A percentile compares a stretch with the other conserved stretches of the same genome.
These are phyloP conservation scores for Botrytis fabae DNA, from an alignment of 2,329 filamentous ascomycete species.

Conservation along the genomic window DNA sequence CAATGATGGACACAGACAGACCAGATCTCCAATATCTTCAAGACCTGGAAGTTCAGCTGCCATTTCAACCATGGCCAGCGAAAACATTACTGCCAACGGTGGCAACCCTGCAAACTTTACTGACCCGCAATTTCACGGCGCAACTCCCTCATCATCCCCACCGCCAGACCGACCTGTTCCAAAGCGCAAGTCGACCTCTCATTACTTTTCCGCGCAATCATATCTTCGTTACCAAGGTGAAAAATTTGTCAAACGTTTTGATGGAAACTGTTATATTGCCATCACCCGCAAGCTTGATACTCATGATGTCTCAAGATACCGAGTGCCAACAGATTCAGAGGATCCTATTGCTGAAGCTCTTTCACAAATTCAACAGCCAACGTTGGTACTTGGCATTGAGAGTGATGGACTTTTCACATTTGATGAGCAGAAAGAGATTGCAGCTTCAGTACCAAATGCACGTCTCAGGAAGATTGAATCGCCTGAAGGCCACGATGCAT, in stretches of 20 bases:
- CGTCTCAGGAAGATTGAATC: constrained; percentile 85
- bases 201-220: constrained; percentile 98
- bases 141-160: constrained; percentile 52
- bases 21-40: constrained; percentile 51
- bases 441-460: constrained; percentile 74
- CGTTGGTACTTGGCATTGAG: constrained; percentile 89
- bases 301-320: constrained; percentile 85
- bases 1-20: constrained; percentile 75
- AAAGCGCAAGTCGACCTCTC: constrained; percentile 54
- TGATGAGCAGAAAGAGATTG: constrained; percentile 91
- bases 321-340: constrained; percentile 48
- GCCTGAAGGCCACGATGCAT: constrained; percentile 94
- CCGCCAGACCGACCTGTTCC: constrained; percentile 40
- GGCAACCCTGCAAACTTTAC: constrained; percentile 44
- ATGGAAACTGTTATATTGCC: constrained; percentile 98
- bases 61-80: constrained; percentile 22
- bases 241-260: constrained; percentile 96
- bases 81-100: constrained; percentile 32
- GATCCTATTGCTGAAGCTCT: constrained; percentile 69
- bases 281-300: constrained; percentile 98
- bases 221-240: constrained; percentile 95
- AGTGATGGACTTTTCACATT: constrained; percentile 96
- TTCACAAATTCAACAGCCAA: constrained; percentile 80
- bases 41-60: constrained; percentile 42
- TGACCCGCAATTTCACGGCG: constrained; percentile 72